Percentiles rank a stretch among this genome's conserved stretches.
Conservation (phyloP, 768 basidiomycete species). For the Arthromyces matolae region DNA sequence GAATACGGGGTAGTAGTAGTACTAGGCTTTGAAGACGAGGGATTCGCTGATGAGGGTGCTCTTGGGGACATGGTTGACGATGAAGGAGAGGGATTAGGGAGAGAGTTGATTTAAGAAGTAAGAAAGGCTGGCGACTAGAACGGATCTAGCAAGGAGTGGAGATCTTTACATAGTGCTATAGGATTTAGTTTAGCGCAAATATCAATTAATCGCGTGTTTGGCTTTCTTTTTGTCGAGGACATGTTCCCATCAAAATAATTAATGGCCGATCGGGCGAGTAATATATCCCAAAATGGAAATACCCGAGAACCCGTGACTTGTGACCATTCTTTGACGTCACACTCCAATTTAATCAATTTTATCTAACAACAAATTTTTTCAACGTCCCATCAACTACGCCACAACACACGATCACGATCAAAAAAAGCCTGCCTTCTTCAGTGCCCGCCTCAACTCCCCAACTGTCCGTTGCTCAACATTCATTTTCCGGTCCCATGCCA, state of each 20-base stretch:
- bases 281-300: slow-evolving; percentile 10
- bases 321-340: slow-evolving; percentile 7
- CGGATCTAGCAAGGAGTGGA: slow-evolving; percentile 36
- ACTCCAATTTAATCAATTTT: too few species aligned
- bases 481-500: slow-evolving; percentile 75
- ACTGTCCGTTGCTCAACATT: slow-evolving; percentile 84
- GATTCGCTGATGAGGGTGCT: slow-evolving; percentile 35
- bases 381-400: slow-evolving; percentile 14
- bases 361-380: too few species aligned
- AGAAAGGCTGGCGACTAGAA: slow-evolving; percentile 34
- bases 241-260: slow-evolving; percentile 15
- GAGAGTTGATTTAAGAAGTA: slow-evolving; percentile 32
- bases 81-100: slow-evolving; percentile 19
- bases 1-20: slow-evolving; percentile 39
- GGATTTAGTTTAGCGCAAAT: slow-evolving; percentile 14
- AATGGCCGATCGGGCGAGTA: slow-evolving; percentile 27
- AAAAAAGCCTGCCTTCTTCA: slow-evolving; percentile 51
- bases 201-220: slow-evolving; percentile 18
- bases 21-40: slow-evolving; percentile 31
- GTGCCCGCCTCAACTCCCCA: slow-evolving; percentile 67
- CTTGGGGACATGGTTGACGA: slow-evolving; percentile 55
- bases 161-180: slow-evolving; percentile 33
- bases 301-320: background rate
- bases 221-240: slow-evolving; percentile 32
- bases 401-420: slow-evolving; percentile 21